Evolutionary conservation across 768 basidiomycete species (phyloP), one percentile per base, ranked within the genome.

Genomic region (Podaxis sp.): DNA sequence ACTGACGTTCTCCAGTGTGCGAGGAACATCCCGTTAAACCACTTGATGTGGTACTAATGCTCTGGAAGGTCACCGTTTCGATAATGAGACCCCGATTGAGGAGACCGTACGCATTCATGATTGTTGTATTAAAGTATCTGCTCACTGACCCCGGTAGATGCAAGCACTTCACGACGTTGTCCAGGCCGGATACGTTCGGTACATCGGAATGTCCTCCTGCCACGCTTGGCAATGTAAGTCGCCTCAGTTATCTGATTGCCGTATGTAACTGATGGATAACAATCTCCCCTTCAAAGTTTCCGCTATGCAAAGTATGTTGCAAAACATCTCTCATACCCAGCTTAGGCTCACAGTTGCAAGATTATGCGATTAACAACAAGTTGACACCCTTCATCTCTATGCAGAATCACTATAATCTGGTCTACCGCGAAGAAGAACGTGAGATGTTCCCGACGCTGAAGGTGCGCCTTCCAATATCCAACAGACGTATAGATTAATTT

Each of bases 1-100:
- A 80, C 93, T 67, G 92, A 93, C 69, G 74, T 92, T 1, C 74
- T 92, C 6, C 91, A 93, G 76, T 88, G 88, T 80, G 68, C 65
- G 78, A 57, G 17, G 17, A n/a, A 24, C 13, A 1, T 22, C 8
- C 6, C 42, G 2, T 22, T 30, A 15, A 5, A 2, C 51, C 17
- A 44, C 26, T 6, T 17, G 5, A 75, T 76, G 57, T 76, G 75
- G 61, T 71, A 74, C n/a, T 64, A 66, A 1, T 63, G n/a, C 66
- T 72, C 30, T 74, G 54, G 2, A 36, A 82, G 82, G 82, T 67
- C 83, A 85, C 69, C 77, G 84, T 4, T 86, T 86, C 63, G 86
- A 87, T 65, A 58, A 72, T n/a, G 74, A 85, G 0, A 87, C 86
- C 0, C 86, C 86, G 0, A 84, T 87, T 38, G 82, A 80, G 44